A percentile compares a stretch with the other conserved stretches of the same genome.
phyloP scores from a whole-genome alignment of 768 basidiomycete genomes.

The Coprinopsis marcescibilis region DNA sequence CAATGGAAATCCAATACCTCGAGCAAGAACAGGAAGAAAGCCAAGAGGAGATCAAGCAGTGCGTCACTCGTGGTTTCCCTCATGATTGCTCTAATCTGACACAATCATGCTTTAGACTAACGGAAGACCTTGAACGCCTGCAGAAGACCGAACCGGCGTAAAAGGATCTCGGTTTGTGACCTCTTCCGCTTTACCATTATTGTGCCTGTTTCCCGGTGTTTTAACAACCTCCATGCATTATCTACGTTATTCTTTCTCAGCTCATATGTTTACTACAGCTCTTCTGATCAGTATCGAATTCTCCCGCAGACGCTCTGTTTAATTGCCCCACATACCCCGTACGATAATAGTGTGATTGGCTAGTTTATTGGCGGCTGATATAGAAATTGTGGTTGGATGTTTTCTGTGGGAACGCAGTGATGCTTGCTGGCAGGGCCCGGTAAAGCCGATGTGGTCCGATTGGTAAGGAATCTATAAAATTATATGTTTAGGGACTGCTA shows the following conservation, averaged over 20 bases:
- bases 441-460: constrained; percentile 32
- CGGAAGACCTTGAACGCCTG: constrained; percentile 6
- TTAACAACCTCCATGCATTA: neutral
- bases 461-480: constrained; percentile 13
- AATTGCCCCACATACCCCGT: neutral
- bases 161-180: neutral
- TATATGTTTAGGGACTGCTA: constrained; percentile 15
- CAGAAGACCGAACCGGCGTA: neutral
- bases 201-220: neutral
- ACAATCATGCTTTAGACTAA: constrained; percentile 1
- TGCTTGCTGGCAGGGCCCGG: constrained; percentile 10
- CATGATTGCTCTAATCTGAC: neutral
- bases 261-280: too few species aligned
- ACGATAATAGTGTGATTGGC: neutral
- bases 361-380: too few species aligned
- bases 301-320: constrained; percentile 2
- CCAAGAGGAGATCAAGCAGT: constrained; percentile 73
- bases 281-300: too few species aligned
- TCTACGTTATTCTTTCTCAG: constrained; percentile 8
- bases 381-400: neutral
- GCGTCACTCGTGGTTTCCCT: constrained; percentile 34
- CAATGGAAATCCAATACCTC: constrained; percentile 77
- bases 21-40: constrained; percentile 77
- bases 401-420: neutral
- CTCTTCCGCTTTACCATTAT: neutral